Evolutionary conservation across 2,329 filamentous ascomycete species (phyloP).

Genomic region (Lachnum nothofagi): DNA sequence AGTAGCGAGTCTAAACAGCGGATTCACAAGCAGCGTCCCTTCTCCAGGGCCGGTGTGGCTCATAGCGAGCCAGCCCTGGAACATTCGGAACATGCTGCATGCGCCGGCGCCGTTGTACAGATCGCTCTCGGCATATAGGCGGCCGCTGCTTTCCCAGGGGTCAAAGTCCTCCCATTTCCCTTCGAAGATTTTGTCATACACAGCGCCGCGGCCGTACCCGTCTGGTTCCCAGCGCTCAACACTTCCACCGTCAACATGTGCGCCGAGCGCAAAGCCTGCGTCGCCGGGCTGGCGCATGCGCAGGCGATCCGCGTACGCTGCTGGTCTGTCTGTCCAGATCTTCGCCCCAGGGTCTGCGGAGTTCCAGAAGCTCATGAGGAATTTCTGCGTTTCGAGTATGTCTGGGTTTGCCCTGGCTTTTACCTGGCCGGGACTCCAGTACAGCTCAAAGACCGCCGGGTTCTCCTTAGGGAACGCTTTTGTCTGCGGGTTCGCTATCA

Average conservation of each 20-base stretch:
- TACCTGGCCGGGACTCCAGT: conserved; percentile 67
- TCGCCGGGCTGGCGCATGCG: conserved; percentile 68
- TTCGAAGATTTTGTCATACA: conserved; percentile 68
- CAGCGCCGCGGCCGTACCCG: conserved; percentile 60
- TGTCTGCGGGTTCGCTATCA: conserved; percentile 56
- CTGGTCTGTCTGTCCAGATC: conserved; percentile 50
- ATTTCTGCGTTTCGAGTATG: conserved; percentile 55
- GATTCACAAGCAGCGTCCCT: conserved; percentile 78
- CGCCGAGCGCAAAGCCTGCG: conserved; percentile 63
- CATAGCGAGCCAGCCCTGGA: conserved; percentile 85
- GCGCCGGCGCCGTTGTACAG: conserved; percentile 76
- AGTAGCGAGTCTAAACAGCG: conserved; percentile 67
- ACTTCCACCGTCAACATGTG: conserved; percentile 69
- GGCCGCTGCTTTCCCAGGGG: conserved; percentile 69
- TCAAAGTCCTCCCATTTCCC: conserved; percentile 79
- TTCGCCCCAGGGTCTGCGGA: conserved; percentile 32
- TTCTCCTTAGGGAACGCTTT: conserved; percentile 61
- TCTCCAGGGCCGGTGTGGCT: conserved; percentile 66
- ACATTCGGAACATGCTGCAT: conserved; percentile 80
- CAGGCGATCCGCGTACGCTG: conserved; percentile 62
- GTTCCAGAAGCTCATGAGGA: conserved; percentile 61
- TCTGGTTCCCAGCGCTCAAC: conserved; percentile 69
- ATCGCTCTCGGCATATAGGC: conserved; percentile 65
- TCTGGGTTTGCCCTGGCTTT: conserved; percentile 63
- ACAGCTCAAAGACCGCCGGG: conserved; percentile 69